phyloP scores from a whole-genome alignment of 306 rosid species.

The Canavalia ensiformis region DNA sequence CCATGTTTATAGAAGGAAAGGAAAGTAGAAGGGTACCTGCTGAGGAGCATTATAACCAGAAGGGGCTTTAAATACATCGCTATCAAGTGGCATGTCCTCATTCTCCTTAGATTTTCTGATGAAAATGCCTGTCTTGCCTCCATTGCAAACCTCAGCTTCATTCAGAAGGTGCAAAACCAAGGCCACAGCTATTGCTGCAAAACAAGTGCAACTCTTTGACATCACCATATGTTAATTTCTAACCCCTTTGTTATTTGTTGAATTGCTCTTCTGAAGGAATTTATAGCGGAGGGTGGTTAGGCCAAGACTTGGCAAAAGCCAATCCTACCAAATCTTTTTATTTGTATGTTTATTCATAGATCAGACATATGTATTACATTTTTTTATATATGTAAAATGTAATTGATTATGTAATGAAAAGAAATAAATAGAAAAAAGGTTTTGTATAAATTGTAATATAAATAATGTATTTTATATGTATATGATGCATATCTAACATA shows the following conservation, averaged over 20 bases:
- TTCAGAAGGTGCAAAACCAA: constrained; percentile 42
- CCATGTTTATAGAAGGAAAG: no score
- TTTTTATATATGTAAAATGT: no score
- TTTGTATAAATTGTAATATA: no score
- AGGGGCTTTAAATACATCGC: constrained; percentile 69
- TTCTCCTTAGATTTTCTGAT: constrained; percentile 39
- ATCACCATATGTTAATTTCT: not conserved
- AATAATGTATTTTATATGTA: no score
- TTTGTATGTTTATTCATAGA: no score
- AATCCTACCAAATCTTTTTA: no score
- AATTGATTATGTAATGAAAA: no score
- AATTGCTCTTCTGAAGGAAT: not conserved
- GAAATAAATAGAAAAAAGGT: no score
- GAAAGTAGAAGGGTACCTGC: constrained; percentile 44
- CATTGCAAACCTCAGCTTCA: constrained; percentile 53
- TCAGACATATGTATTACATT: no score
- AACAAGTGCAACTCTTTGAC: constrained; percentile 21
- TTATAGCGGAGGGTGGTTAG: not conserved
- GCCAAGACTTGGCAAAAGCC: not conserved
- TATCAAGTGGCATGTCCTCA: constrained; percentile 68
- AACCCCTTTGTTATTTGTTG: not conserved
- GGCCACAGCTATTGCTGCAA: not conserved
- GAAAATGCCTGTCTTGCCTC: constrained; percentile 61
- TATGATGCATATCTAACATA: no score
- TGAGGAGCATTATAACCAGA: constrained; percentile 76